phyloP scores from a whole-genome alignment of 768 basidiomycete genomes.

The Xerocomus brunneocitrinus region DNA sequence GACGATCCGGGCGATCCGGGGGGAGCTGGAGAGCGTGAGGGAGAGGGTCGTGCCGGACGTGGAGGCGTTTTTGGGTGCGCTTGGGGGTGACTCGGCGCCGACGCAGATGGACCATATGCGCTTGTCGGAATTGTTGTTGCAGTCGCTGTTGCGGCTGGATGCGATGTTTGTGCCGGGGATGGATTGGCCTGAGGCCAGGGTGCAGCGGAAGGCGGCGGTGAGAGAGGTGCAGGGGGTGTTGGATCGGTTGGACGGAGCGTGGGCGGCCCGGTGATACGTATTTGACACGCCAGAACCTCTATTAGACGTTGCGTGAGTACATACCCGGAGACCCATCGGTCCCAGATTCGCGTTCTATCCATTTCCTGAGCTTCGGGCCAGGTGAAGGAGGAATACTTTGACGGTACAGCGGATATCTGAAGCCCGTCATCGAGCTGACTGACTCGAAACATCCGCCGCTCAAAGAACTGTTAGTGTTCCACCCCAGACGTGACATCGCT shows the following conservation, averaged over 20 bases:
- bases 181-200: slow-evolving; percentile 75
- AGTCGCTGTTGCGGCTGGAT: slow-evolving; percentile 83
- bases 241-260: slow-evolving; percentile 72
- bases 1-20: slow-evolving; percentile 32
- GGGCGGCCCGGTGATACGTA: slow-evolving; percentile 43
- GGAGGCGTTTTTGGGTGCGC: slow-evolving; percentile 45
- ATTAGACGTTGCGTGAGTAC: slow-evolving; percentile 83
- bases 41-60: slow-evolving; percentile 52
- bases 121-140: slow-evolving; percentile 79
- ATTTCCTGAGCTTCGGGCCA: slow-evolving; percentile 87
- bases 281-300: slow-evolving; percentile 58
- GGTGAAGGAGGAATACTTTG: slow-evolving; percentile 92
- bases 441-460: slow-evolving; percentile 86
- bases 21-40: slow-evolving; percentile 48
- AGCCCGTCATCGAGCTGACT: slow-evolving; percentile 82
- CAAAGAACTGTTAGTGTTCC: slow-evolving; percentile 91
- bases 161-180: slow-evolving; percentile 62
- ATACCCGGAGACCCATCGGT: slow-evolving; percentile 70
- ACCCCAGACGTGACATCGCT: slow-evolving; percentile 82
- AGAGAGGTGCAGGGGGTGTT: slow-evolving; percentile 79
- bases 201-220: slow-evolving; percentile 81
- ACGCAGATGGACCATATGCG: slow-evolving; percentile 44
- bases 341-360: slow-evolving; percentile 85
- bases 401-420: slow-evolving; percentile 83
- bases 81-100: slow-evolving; percentile 10